These are phyloP conservation scores for Hansfordia pulvinata DNA, from an alignment of 2,329 filamentous ascomycete genomes.

Conservation along the genomic window DNA sequence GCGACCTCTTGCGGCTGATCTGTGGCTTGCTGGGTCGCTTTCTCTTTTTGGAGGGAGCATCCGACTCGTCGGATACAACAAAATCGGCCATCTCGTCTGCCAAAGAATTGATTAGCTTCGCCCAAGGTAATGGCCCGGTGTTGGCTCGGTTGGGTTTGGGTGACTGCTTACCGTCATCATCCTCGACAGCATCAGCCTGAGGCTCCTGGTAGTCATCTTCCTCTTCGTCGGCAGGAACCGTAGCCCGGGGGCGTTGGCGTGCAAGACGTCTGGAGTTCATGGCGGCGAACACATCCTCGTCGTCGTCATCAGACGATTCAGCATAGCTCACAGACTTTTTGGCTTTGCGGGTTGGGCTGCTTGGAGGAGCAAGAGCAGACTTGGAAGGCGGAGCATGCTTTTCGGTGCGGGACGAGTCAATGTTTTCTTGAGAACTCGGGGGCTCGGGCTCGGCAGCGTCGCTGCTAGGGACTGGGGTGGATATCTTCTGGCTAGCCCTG, in stretches of 20 bases:
- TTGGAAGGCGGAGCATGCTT: slow-evolving; percentile 27
- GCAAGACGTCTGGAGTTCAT: slow-evolving; percentile 23
- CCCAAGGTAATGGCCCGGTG: slow-evolving; percentile 1
- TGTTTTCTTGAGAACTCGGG: slow-evolving; percentile 54
- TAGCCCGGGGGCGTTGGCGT: slow-evolving; percentile 35
- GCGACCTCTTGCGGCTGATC: slow-evolving; percentile 48
- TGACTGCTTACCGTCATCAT: slow-evolving; percentile 46
- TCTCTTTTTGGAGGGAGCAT: slow-evolving; percentile 59
- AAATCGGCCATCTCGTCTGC: slow-evolving; percentile 72
- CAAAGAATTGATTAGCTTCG: slow-evolving; percentile 4
- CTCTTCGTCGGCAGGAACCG: slow-evolving; percentile 52
- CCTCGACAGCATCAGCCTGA: slow-evolving; percentile 42
- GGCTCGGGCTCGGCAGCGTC: slow-evolving; percentile 56
- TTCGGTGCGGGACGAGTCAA: slow-evolving; percentile 36
- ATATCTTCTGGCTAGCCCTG: slow-evolving; percentile 18
- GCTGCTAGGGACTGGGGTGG: slow-evolving; percentile 72
- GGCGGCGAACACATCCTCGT: slow-evolving; percentile 54
- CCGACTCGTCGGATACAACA: slow-evolving; percentile 74
- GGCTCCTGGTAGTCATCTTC: slow-evolving; percentile 53
- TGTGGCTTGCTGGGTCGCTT: slow-evolving; percentile 49
- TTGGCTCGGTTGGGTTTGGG: too few species aligned
- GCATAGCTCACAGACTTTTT: slow-evolving; percentile 62
- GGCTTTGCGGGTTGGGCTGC: slow-evolving; percentile 66
- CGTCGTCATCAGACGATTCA: slow-evolving; percentile 72
- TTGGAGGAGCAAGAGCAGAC: slow-evolving; percentile 31